Evolutionary conservation across 768 basidiomycete genomes (phyloP).

Genomic region (Xerocomellus intermedius): DNA sequence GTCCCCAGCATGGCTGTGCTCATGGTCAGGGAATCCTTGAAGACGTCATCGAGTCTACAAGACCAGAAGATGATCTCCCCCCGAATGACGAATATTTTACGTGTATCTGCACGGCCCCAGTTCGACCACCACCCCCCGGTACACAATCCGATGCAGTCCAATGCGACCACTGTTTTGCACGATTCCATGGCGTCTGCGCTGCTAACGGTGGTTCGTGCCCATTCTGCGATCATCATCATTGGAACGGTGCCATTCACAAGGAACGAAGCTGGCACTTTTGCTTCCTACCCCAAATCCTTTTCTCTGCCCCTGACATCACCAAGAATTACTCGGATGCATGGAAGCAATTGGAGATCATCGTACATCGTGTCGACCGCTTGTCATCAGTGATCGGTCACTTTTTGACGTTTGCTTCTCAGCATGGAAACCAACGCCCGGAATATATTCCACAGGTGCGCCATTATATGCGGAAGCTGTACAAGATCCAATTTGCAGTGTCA

Average conservation of each 20-base stretch:
- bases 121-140: constrained; percentile 77
- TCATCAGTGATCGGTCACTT: constrained; percentile 78
- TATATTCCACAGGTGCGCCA: constrained; percentile 83
- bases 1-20: constrained; percentile 58
- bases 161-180: constrained; percentile 84
- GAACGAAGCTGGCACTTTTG: constrained; percentile 83
- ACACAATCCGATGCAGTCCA: constrained; percentile 80
- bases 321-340: constrained; percentile 78
- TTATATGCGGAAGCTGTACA: constrained; percentile 88
- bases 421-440: constrained; percentile 69
- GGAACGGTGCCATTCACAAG: constrained; percentile 84
- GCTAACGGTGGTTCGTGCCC: constrained; percentile 89
- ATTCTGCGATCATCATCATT: constrained; percentile 89
- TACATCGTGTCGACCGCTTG: constrained; percentile 75
- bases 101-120: constrained; percentile 76
- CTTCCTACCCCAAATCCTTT: constrained; percentile 68
- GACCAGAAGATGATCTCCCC: constrained; percentile 75
- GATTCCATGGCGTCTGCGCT: constrained; percentile 84
- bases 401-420: constrained; percentile 65
- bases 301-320: constrained; percentile 74
- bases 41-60: constrained; percentile 73
- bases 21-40: constrained; percentile 67
- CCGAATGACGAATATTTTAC: constrained; percentile 81
- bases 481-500: constrained; percentile 86
- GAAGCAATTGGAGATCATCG: constrained; percentile 76